A percentile compares a stretch with the other conserved stretches of the same genome.
phyloP scores from a whole-genome alignment of 345 rosid species.

The Nephelium lappaceum region DNA sequence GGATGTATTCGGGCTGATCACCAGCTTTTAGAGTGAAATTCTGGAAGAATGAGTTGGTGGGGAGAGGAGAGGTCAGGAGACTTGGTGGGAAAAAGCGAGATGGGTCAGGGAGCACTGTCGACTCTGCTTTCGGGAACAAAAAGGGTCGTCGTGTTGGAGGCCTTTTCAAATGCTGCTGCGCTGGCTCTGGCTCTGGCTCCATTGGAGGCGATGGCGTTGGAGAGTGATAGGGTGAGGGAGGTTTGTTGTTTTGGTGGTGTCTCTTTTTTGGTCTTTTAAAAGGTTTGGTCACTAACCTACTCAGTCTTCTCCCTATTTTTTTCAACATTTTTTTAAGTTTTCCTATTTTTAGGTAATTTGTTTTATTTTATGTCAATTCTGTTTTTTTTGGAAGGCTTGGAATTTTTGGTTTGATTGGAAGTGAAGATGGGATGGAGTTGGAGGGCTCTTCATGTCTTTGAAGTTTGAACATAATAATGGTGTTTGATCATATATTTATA shows the following conservation, averaged over 20 bases:
- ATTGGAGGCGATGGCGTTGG: conserved; percentile 27
- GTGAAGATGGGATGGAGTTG: conserved; percentile 20
- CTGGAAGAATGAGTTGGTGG: conserved; percentile 91
- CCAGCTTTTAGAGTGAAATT: conserved; percentile 86
- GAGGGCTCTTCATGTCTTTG: neutral
- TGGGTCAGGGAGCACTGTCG: conserved; percentile 83
- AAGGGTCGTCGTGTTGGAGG: conserved; percentile 39
- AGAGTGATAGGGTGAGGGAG: conserved; percentile 10
- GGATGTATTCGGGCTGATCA: conserved; percentile 84
- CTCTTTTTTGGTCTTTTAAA: conserved; percentile 34
- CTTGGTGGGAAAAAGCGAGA: conserved; percentile 64
- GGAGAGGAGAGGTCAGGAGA: conserved; percentile 81
- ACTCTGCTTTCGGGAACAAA: conserved; percentile 61
- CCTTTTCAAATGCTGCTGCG: conserved; percentile 25
- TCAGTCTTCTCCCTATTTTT: conserved; percentile 35
- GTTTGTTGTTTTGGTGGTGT: neutral
- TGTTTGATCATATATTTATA: no score
- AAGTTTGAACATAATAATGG: no score
- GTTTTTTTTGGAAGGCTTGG: neutral
- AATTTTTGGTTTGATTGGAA: conserved; percentile 21
- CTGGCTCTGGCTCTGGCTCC: conserved; percentile 17
- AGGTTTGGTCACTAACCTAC: conserved; percentile 32
- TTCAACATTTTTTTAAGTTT: conserved; percentile 28
- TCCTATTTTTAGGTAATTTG: neutral
- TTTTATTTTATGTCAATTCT: no score